These are phyloP conservation scores for Hordeum pubiflorum DNA, from an alignment of 202 grass and related monocot species.

Conservation along the genomic window DNA sequence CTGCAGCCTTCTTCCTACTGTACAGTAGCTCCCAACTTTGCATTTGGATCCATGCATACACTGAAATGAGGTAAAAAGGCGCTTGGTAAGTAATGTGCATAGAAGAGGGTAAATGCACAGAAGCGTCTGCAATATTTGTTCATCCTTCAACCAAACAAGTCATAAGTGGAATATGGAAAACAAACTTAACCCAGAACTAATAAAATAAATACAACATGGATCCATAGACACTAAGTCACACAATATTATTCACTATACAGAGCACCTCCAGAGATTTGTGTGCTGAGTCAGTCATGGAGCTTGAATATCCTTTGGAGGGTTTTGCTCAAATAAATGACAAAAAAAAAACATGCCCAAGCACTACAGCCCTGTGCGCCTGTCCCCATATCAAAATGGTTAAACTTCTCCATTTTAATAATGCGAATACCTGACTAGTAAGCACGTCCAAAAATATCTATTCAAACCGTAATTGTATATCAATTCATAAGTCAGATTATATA, in stretches of 20 bases:
- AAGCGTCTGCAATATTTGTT: not conserved
- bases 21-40: conserved; percentile 90
- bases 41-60: conserved; percentile 99
- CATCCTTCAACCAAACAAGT: not conserved
- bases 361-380: not conserved
- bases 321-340: conserved; percentile 8
- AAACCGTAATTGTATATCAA: not conserved
- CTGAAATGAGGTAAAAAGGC: conserved; percentile 50
- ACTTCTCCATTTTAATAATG: not conserved
- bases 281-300: not conserved
- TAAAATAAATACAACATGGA: not conserved
- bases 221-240: not conserved
- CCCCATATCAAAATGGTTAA: not conserved
- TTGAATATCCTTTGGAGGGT: not conserved
- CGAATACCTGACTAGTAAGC: not conserved
- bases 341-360: conserved; percentile 16
- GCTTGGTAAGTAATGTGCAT: not conserved
- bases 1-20: conserved; percentile 86
- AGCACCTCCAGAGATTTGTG: not conserved
- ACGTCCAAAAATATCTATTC: not conserved
- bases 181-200: not conserved
- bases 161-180: conserved; percentile 3
- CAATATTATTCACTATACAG: not conserved
- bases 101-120: not conserved
- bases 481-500: not conserved